Base-by-base conservation (phyloP, 139 green algal species). In the Auxenochlorella pyrenoidosa region DNA sequence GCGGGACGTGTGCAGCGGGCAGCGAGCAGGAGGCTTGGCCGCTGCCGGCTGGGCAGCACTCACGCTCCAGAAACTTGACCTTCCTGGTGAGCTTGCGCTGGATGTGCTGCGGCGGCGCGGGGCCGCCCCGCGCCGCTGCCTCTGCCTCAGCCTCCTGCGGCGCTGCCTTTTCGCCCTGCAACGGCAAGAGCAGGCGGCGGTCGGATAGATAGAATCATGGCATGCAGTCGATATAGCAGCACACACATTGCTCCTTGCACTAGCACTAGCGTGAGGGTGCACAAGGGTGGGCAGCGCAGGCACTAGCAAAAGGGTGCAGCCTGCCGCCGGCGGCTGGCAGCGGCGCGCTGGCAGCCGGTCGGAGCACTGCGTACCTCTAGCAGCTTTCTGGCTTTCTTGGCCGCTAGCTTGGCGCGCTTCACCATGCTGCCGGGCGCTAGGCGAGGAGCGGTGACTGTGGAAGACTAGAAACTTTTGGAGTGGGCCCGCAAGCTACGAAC, bases 31-130 rank as follows among this genome's bases (percentile, higher is more conserved):
- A 10, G 10, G 47, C 47, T 6, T 54, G 10, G 47, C 47, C 47
- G 10, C 8, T 6, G 47, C 8, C 47, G n/a, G 38, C 38, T 2
- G 6, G 40, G 32, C 41, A 32, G 18, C 32, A 87, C 87, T 79
- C 83, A 89, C 88, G 82, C 58, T 91, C 60, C 40, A 88, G 34
- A 65, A 91, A 91, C 59, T 89, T 85, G 40, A 82, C 78, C 75
- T 91, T 91, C 24, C 90, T 87, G 1, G 60, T 70, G 3, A 90
- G 80, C 72, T 90, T 90, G 34, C 73, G 71, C 86, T 87, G 51
- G 18, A 90, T 47, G 60, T 82, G 71, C 22, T 44, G n/a, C 16
- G 86, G 70, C 13, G 80, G 80, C 21, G 54, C 72, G 0, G 79
- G 79, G 2, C 86, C 86, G 28, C 82, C 54, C 1, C 19, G 26